Conservation (phyloP, 768 basidiomycete genomes). For the Suillus paluster region DNA sequence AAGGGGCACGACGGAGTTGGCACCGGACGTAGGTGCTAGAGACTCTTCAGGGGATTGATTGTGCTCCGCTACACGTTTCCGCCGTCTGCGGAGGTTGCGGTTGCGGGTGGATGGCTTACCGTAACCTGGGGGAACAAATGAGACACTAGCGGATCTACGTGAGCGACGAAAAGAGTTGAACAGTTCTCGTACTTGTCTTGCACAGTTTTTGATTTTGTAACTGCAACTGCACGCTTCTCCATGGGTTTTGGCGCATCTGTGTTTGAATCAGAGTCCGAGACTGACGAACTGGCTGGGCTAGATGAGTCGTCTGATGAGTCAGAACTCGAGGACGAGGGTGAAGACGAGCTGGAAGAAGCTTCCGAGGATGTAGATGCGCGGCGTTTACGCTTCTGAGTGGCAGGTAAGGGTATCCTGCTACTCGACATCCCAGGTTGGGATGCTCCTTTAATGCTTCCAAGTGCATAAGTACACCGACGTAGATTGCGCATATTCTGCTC, state of each 20-base stretch:
- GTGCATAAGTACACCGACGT: background rate
- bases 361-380: constrained; percentile 14
- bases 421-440: background rate
- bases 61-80: constrained; percentile 44
- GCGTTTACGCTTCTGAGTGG: constrained; percentile 33
- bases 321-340: constrained; percentile 19
- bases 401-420: background rate
- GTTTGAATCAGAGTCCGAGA: constrained; percentile 22
- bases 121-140: constrained; percentile 56
- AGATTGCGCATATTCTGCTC: constrained; percentile 6
- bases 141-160: constrained; percentile 14
- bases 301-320: constrained; percentile 23
- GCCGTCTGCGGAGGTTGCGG: constrained; percentile 61
- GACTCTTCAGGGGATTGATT: constrained; percentile 16
- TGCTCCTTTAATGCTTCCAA: background rate
- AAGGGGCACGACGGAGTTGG: constrained; percentile 53
- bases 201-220: constrained; percentile 10
- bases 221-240: constrained; percentile 4
- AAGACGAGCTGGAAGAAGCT: constrained; percentile 22
- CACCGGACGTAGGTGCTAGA: constrained; percentile 39
- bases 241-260: constrained; percentile 18
- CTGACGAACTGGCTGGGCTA: constrained; percentile 11
- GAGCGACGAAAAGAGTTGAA: constrained; percentile 3
- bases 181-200: background rate
- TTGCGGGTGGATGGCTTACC: constrained; percentile 61